Base-by-base conservation (phyloP, 176 grass and related monocot genomes). In the Carex pumila region DNA sequence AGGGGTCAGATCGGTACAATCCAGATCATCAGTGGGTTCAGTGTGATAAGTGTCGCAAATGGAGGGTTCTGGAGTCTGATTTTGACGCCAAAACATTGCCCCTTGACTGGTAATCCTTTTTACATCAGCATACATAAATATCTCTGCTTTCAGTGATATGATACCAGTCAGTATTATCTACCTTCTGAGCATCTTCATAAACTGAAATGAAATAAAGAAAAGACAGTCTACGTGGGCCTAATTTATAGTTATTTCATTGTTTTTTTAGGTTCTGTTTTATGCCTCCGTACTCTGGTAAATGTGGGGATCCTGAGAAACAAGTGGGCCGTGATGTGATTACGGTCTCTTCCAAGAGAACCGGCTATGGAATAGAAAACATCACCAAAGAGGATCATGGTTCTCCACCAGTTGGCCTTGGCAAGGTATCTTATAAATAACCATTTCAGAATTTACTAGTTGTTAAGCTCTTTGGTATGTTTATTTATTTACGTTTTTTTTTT, bases 21-120 rank as follows among this genome's bases (percentile, higher is more conserved):
- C 50, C 94, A 86, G 94, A 97, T 90, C 75, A 87, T 76, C 79
- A 97, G 12, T 94, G 94, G 94, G 94, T 97, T 88, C 94, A 97
- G 77, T 97, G 94, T 32, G 81, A 77, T 65, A 85, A 91, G 53
- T 97, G 94, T 62, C 88, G 90, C 15, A 97, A 97, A 86, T 97
- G 94, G 94, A 94, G 94, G 84, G 78, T 88, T 67, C 81, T 94
- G 83, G 85, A 77, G 86, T 39, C 82, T 12, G 85, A 89, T 79
- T 94, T 92, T 8, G 55, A 94, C 82, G 53, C 21, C 5, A 54
- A 76, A 9, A 88, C 45, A 37, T 90, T 97, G 73, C 91, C 94
- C 0, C 45, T 64, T 19, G 82, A 94, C 63, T 97, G 94, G 91
- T 97, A 65, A 74, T 32, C 79, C 66, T 72, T 79, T 77, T 83